Percentiles rank a stretch among this genome's conserved stretches.
Conservation (phyloP, 768 basidiomycete genomes). For the Tricholoma flavovirens region DNA sequence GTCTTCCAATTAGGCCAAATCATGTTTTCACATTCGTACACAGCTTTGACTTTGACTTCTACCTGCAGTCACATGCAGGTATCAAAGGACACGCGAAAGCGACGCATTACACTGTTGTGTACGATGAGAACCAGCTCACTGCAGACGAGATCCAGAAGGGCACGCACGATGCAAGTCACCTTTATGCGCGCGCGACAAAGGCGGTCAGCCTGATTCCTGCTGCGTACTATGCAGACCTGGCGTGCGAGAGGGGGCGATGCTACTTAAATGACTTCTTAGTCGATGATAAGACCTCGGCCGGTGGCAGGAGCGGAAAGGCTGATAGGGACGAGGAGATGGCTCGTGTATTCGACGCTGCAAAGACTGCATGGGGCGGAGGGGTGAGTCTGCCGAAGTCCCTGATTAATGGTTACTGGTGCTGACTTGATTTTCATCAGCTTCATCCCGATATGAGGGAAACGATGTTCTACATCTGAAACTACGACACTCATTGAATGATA, state of each 20-base stretch:
- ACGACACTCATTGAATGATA: not conserved
- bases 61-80: constrained; percentile 71
- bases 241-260: constrained; percentile 73
- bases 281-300: constrained; percentile 39
- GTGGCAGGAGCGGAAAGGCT: constrained; percentile 22
- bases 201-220: constrained; percentile 78
- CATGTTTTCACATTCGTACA: no score
- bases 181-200: constrained; percentile 80
- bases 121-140: constrained; percentile 66
- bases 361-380: constrained; percentile 47
- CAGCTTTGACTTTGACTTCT: constrained; percentile 62
- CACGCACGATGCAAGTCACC: constrained; percentile 61
- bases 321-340: constrained; percentile 34
- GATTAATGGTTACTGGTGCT: constrained; percentile 5
- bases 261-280: constrained; percentile 71
- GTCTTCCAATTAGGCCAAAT: no score
- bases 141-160: constrained; percentile 74
- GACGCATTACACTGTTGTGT: constrained; percentile 76
- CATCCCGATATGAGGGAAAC: constrained; percentile 50
- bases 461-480: constrained; percentile 69
- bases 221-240: constrained; percentile 78
- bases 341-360: constrained; percentile 40
- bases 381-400: constrained; percentile 23
- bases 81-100: constrained; percentile 66
- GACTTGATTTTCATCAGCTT: constrained; percentile 25